These are phyloP conservation scores for Opeltia flavorubescens DNA, from an alignment of 495 filamentous ascomycete species.

Conservation along the genomic window DNA sequence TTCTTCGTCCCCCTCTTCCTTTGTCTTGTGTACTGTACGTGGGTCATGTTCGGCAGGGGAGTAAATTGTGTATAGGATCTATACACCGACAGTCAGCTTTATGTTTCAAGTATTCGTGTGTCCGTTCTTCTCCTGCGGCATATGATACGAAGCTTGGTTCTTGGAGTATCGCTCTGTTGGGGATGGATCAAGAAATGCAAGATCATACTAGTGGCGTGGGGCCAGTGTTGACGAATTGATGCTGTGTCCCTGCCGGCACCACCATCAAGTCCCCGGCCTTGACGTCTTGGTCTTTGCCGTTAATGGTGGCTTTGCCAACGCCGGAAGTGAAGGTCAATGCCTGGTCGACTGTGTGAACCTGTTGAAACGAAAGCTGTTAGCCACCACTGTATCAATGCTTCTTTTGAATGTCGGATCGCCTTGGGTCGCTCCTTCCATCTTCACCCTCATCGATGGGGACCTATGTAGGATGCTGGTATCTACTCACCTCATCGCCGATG, in stretches of 20 bases:
- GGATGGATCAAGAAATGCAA: background rate
- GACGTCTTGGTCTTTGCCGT: slow-evolving; percentile 42
- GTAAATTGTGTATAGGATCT: slow-evolving; percentile 50
- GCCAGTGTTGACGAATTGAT: slow-evolving; percentile 50
- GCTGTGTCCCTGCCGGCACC: slow-evolving; percentile 50
- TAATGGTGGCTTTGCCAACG: slow-evolving; percentile 39
- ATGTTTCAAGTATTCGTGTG: background rate
- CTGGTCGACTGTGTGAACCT: slow-evolving; percentile 44
- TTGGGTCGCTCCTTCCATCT: background rate
- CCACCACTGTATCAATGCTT: background rate
- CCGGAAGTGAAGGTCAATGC: slow-evolving; percentile 50
- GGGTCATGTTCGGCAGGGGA: slow-evolving; percentile 45
- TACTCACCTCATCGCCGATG: slow-evolving; percentile 46
- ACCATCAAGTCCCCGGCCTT: slow-evolving; percentile 46
- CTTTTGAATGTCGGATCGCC: background rate
- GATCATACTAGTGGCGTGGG: slow-evolving; percentile 9
- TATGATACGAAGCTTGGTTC: too few species aligned
- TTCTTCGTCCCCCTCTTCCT: slow-evolving; percentile 44
- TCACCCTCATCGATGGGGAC: too few species aligned
- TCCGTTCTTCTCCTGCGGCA: background rate
- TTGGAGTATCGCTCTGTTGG: too few species aligned
- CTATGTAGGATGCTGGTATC: background rate
- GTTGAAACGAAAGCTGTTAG: background rate
- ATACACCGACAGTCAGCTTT: slow-evolving; percentile 11
- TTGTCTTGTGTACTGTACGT: slow-evolving; percentile 43